Base-by-base conservation (phyloP, 176 grass and related monocot species). In the Pontederia crassipes region DNA sequence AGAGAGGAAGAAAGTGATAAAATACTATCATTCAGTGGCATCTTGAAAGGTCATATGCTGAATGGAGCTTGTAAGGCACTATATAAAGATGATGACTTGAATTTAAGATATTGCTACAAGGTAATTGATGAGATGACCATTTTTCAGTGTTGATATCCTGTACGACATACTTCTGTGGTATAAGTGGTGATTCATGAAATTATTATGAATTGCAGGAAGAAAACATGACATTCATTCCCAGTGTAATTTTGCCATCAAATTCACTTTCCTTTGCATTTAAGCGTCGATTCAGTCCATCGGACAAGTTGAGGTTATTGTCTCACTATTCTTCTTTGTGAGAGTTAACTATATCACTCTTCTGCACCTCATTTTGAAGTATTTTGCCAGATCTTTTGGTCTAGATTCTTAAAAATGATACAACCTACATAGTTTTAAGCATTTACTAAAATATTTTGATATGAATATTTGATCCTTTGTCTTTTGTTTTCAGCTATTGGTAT, bases 91-190 rank as follows among this genome's bases (percentile, higher is more conserved):
- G 81, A 88, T 65, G 68, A 98, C 78, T 47, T 96, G 48, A 88
- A 80, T 81, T 50, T 98, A 54, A 88, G 79, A 85, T 98, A 88
- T 55, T 88, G 76, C 55, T 98, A 88, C 79, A 98, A 98, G 93
- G 93, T 98, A 10, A 74, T 32, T 32, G 49, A n/a, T 20, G 15
- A 27, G 24, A 10, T 48, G 11, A 54, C n/a, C 17, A 47, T 11
- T 63, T 35, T 46, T n/a, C 20, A 48, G 0, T 16, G 14, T 11
- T 47, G 12, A 16, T 63, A 12, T 8, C 51, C n/a, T 54, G 3
- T 12, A 17, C 5, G 51, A 54, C 14, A 54, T 14, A 54, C n/a
- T 26, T 9, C 24, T 59, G 24, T 12, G 13, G 57, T 5, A 59
- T 59, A 12, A 58, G 27, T 28, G 27, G 26, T n/a, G n/a, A 27